Evolutionary conservation across 192 early-diverging fungal species (phyloP).

Genomic region (Coemansia sp.): DNA sequence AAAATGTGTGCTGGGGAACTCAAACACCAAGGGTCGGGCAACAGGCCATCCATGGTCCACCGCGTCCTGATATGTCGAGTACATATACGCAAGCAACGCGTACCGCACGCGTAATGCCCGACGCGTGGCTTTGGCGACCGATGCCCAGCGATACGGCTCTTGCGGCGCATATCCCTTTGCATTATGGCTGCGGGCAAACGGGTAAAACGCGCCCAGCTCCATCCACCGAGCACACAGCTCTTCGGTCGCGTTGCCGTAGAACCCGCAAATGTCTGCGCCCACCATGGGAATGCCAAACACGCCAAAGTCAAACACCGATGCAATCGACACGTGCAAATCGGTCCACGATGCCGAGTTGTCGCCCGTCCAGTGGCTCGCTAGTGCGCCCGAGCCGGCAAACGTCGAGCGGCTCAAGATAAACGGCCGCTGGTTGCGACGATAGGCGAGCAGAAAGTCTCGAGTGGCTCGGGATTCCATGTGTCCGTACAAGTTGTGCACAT

Average conservation of each 20-base stretch:
- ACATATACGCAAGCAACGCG: conserved; percentile 62
- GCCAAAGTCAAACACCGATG: conserved; percentile 65
- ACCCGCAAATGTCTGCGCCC: conserved; percentile 74
- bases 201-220: conserved; percentile 63
- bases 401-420: conserved; percentile 67
- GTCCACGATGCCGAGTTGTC: conserved; percentile 65
- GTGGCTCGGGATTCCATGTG: conserved; percentile 61
- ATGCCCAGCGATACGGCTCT: conserved; percentile 62
- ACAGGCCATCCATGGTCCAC: conserved; percentile 57
- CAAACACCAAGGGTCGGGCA: conserved; percentile 59
- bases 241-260: conserved; percentile 59
- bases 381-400: conserved; percentile 63
- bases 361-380: conserved; percentile 49
- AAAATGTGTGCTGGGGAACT: conserved; percentile 40
- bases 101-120: conserved; percentile 61
- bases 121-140: conserved; percentile 58
- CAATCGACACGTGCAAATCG: conserved; percentile 61
- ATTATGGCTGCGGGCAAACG: conserved; percentile 69
- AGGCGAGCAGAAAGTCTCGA: conserved; percentile 33
- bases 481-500: conserved; percentile 66
- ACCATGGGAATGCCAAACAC: conserved; percentile 71
- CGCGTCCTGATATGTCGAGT: conserved; percentile 57
- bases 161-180: conserved; percentile 49
- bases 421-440: conserved; percentile 53
- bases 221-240: conserved; percentile 68